Base-by-base conservation (phyloP, 2,329 filamentous ascomycete genomes). In the Calonectria multiphialidica region DNA sequence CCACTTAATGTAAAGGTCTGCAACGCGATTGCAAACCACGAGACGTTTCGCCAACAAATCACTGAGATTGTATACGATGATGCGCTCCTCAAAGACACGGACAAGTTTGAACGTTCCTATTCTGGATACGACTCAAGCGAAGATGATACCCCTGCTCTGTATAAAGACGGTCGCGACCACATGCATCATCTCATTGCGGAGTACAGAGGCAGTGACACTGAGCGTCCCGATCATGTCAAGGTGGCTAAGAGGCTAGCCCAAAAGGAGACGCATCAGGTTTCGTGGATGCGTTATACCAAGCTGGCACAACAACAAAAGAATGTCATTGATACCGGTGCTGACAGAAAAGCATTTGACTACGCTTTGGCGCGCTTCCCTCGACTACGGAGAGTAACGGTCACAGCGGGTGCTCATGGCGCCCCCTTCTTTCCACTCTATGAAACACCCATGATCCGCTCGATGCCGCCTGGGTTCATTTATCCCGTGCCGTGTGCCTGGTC, bases 21-120 rank as follows among this genome's bases (percentile, higher is more conserved):
- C 42, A 80, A 80, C 8, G 79, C 78, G 15, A 78, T 87, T 63
- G 81, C 85, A 16, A 71, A 81, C 12, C 81, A 86, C 72, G 80
- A 81, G 8, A 72, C 59, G 0, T 83, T 83, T 68, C 79, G 81
- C n/a, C 62, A 74, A 2, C 59, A 73, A 3, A 77, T 87, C n/a
- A 75, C 68, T 5, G 84, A 86, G 68, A 81, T 86, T 10, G 77
- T 87, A 40, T 86, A 81, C 81, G 81, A 85, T 47, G 82, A 84
- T 66, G 79, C 74, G 16, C 70, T 66, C 28, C 28, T 47, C 16
- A 7, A 12, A 15, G 44, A 21, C 21, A 13, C 4, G 16, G 23
- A 9, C 16, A 37, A 57, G 16, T 12, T 2, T 6, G 28, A 66
- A 35, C 21, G n/a, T n/a, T n/a, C n/a, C n/a, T n/a, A n/a, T n/a